phyloP scores from a whole-genome alignment of 169 alveolate species.

The Cryptosporidium ryanae region DNA sequence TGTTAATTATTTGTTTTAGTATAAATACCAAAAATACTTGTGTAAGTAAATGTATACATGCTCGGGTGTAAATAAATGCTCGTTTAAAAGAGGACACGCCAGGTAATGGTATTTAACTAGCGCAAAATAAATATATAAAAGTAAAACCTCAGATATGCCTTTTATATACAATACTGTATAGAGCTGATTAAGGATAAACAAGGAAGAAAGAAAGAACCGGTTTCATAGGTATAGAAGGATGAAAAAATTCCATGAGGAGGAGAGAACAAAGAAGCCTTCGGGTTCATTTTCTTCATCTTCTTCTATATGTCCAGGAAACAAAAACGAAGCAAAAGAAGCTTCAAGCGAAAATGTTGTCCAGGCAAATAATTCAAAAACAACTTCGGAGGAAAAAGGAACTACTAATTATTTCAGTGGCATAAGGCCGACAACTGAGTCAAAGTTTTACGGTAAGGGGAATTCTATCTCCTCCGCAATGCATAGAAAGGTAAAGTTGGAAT shows the following conservation, averaged over 20 bases:
- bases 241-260: slow-evolving; percentile 7
- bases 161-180: slow-evolving; percentile 30
- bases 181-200: slow-evolving; percentile 12
- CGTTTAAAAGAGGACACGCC: slow-evolving; percentile 77
- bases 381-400: too few relatives aligned
- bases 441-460: slow-evolving; percentile 32
- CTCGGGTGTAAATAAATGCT: slow-evolving; percentile 72
- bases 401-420: too few relatives aligned
- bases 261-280: not conserved
- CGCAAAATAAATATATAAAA: slow-evolving; percentile 46
- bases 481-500: slow-evolving; percentile 21
- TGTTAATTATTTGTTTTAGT: too few relatives aligned
- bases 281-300: too few relatives aligned
- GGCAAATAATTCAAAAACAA: too few relatives aligned
- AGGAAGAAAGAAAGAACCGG: slow-evolving; percentile 17
- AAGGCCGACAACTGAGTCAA: slow-evolving; percentile 4
- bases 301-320: too few relatives aligned
- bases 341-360: too few relatives aligned
- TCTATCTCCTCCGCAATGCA: not conserved
- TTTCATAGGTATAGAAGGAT: slow-evolving; percentile 17
- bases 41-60: slow-evolving; percentile 25
- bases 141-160: slow-evolving; percentile 37
- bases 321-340: too few relatives aligned
- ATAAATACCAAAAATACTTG: too few relatives aligned
- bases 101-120: not conserved